These are phyloP conservation scores for Fusarium xylarioides DNA, from an alignment of 2,329 filamentous ascomycete genomes.

Conservation along the genomic window DNA sequence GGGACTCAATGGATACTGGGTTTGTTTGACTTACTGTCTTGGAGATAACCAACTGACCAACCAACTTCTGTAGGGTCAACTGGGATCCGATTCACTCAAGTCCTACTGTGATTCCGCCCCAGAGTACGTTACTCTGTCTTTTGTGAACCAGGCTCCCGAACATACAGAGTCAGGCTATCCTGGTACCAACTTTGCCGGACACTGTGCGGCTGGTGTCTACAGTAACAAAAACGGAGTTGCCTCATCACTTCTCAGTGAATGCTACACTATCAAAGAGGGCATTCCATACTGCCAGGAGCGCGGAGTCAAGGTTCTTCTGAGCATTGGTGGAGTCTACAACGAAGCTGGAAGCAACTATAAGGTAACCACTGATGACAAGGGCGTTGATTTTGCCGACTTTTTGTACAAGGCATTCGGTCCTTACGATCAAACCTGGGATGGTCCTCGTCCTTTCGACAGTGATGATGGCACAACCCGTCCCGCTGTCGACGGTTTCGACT, in stretches of 20 bases:
- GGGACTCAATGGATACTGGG: conserved; percentile 54
- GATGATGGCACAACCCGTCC: conserved; percentile 31
- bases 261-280: conserved; percentile 49
- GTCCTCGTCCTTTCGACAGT: conserved; percentile 53
- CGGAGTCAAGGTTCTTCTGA: conserved; percentile 55
- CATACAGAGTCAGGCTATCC: conserved; percentile 48
- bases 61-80: conserved; percentile 47
- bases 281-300: conserved; percentile 53
- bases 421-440: conserved; percentile 42
- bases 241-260: conserved; percentile 49
- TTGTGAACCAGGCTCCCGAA: conserved; percentile 52
- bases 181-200: conserved; percentile 52
- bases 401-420: conserved; percentile 53
- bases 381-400: conserved; percentile 50
- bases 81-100: conserved; percentile 44
- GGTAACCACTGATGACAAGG: conserved; percentile 45
- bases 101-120: conserved; percentile 50
- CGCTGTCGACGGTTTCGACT: conserved; percentile 55
- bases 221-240: conserved; percentile 33
- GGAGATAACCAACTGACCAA: not conserved
- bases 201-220: conserved; percentile 47
- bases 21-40: conserved; percentile 25
- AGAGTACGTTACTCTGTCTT: conserved; percentile 51
- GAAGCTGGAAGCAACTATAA: conserved; percentile 45
- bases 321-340: conserved; percentile 50